Conservation (phyloP, 805 yeast genomes). For the Candida fluviatilis region DNA sequence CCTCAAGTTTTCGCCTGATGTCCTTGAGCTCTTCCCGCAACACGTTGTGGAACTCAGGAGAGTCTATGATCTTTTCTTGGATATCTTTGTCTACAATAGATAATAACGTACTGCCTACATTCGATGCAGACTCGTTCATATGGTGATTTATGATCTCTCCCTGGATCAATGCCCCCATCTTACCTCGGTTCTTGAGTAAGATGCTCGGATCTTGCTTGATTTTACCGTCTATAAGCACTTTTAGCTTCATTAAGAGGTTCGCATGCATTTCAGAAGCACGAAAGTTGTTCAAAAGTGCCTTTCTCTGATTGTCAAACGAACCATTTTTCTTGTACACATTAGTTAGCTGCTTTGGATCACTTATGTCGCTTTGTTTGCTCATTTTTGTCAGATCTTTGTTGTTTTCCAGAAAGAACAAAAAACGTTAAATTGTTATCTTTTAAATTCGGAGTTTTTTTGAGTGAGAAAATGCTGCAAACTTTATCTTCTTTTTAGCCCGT, state of each 20-base stretch:
- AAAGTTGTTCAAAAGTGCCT: conserved; percentile 40
- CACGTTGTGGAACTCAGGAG: conserved; percentile 34
- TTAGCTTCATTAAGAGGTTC: conserved; percentile 36
- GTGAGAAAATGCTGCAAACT: not conserved
- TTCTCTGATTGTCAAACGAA: conserved; percentile 43
- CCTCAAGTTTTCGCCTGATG: conserved; percentile 25
- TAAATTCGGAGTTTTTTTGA: not conserved
- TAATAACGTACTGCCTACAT: conserved; percentile 19
- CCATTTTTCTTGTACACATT: conserved; percentile 46
- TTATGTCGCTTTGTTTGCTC: conserved; percentile 6
- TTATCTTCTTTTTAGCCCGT: not conserved
- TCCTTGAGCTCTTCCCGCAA: conserved; percentile 30
- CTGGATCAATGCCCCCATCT: conserved; percentile 48
- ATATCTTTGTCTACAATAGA: conserved; percentile 42
- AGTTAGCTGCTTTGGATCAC: conserved; percentile 37
- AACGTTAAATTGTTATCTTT: too few species aligned
- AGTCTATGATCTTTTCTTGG: conserved; percentile 40
- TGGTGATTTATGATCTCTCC: conserved; percentile 41
- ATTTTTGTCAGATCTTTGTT: not conserved
- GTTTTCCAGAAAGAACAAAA: too few species aligned
- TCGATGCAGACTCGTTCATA: conserved; percentile 2
- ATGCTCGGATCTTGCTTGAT: conserved; percentile 46
- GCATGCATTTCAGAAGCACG: conserved; percentile 35
- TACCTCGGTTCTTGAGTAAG: conserved; percentile 46
- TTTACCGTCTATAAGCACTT: conserved; percentile 42